Percentiles rank a stretch among this genome's conserved stretches.
Evolutionary conservation across 2,329 filamentous ascomycete genomes (phyloP).

Genomic region (Exophiala xenobiotica): DNA sequence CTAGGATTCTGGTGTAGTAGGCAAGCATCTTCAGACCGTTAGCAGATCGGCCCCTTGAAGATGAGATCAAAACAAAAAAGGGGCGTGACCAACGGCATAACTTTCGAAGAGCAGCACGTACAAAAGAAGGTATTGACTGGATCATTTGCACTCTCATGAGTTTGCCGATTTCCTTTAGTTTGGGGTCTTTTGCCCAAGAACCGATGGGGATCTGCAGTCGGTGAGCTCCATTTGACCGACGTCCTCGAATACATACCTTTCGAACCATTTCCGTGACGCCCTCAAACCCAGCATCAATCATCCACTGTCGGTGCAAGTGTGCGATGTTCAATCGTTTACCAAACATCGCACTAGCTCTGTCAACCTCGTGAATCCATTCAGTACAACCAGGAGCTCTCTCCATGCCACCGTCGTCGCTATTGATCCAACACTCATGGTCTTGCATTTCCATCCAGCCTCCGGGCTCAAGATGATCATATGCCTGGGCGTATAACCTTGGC

Average conservation of each 20-base stretch:
- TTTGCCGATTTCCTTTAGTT: conserved; percentile 32
- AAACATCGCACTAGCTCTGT: conserved; percentile 3
- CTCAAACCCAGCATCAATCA: conserved; percentile 30
- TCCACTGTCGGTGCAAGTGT: conserved; percentile 9
- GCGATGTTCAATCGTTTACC: conserved; percentile 14
- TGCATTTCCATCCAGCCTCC: conserved; percentile 32
- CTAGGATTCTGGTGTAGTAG: conserved; percentile 11
- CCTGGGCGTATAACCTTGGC: conserved; percentile 28
- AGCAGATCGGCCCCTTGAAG: not conserved
- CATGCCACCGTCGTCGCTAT: conserved; percentile 4
- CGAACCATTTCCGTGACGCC: conserved; percentile 22
- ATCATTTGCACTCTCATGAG: conserved; percentile 5
- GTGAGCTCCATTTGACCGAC: not conserved
- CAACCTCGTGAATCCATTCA: not conserved
- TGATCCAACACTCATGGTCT: conserved; percentile 9
- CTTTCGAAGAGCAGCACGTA: not conserved
- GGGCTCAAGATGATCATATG: conserved; percentile 31
- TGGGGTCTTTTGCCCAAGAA: conserved; percentile 31
- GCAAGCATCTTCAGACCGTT: conserved; percentile 4
- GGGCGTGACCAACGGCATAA: too few relatives aligned
- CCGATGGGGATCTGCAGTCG: conserved; percentile 30
- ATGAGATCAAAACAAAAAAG: not conserved
- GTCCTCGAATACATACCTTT: not conserved
- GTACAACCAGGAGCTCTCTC: not conserved
- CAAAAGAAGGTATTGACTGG: conserved; percentile 11